Percentiles rank a stretch among this genome's conserved stretches.
These are phyloP conservation scores for Diaporthe vexans DNA, from an alignment of 2,329 filamentous ascomycete genomes.

Conservation along the genomic window DNA sequence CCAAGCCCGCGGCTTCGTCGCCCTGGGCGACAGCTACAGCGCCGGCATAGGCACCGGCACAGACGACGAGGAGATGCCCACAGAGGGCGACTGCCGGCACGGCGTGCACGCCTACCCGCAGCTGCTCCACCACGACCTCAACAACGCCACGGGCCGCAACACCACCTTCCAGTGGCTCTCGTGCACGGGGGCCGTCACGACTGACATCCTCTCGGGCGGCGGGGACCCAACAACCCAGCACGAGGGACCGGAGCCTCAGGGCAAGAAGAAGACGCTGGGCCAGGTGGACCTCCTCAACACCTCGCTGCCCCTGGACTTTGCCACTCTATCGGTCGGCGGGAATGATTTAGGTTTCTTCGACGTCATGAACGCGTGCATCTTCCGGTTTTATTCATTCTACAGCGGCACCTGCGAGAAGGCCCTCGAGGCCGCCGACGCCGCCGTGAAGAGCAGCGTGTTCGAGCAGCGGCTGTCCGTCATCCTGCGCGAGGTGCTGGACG, in stretches of 20 bases:
- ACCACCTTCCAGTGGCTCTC: slow-evolving; percentile 60
- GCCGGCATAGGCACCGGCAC: slow-evolving; percentile 62
- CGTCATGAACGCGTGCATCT: slow-evolving; percentile 65
- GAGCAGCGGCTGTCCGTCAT: slow-evolving; percentile 55
- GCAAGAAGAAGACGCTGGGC: slow-evolving; percentile 43
- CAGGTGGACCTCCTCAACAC: slow-evolving; percentile 60
- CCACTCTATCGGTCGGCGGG: slow-evolving; percentile 62
- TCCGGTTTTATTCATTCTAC: slow-evolving; percentile 64
- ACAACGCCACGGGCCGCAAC: slow-evolving; percentile 45
- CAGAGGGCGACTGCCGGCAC: slow-evolving; percentile 55
- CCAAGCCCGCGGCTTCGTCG: slow-evolving; percentile 53
- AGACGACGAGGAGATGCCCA: slow-evolving; percentile 52
- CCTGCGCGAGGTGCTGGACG: slow-evolving; percentile 60
- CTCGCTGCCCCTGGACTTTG: slow-evolving; percentile 56
- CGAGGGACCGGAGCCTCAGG: not conserved
- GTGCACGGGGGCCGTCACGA: slow-evolving; percentile 60
- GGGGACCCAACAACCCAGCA: slow-evolving; percentile 26
- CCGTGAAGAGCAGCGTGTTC: slow-evolving; percentile 54
- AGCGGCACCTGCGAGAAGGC: slow-evolving; percentile 60
- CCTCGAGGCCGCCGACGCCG: slow-evolving; percentile 52
- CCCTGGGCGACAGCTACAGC: slow-evolving; percentile 63
- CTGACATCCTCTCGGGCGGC: slow-evolving; percentile 55
- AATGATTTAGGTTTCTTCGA: slow-evolving; percentile 66
- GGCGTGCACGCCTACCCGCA: slow-evolving; percentile 58
- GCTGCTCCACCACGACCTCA: slow-evolving; percentile 57